Evolutionary conservation across 225 moss, liverwort and hornwort species (phyloP), one percentile per base, ranked within the genome.

Genomic region (Pleurozium schreberi): DNA sequence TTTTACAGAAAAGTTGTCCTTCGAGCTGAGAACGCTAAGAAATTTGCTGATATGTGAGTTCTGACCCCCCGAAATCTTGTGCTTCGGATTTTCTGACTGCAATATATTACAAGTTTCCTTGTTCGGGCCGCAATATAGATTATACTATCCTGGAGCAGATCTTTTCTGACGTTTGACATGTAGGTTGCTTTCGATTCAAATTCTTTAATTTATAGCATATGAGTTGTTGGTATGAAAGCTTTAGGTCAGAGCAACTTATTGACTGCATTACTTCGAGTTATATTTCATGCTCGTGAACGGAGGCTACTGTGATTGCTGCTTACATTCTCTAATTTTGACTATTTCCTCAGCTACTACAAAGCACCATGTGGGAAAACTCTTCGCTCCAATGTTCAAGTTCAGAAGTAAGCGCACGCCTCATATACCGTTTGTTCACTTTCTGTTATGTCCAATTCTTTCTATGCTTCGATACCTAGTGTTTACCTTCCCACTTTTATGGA

Each of bases 11-110:
- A 92, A 90, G 92, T 97, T 69, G 92, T 96, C 53, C 90, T 97
- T 76, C 94, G 97, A 82, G 91, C 88, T 25, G 93, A 96, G 84
- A 92, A 93, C 66, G 92, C 95, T 23, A 89, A 94, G 75, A 94
- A 90, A 88, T 97, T 97, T 87, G 96, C 95, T 70, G 97, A 97
- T 50, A 92, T 95, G 96, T 97, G 91, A 87, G 95, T 88, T 38
- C 23, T 25, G 55, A 79, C 45, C 64, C 49, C 23, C 53, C 38
- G 8, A 65, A 62, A 23, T 47, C 60, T 59, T 23, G 14, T 59
- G 42, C 75, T 82, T 60, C 33, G 20, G 27, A 67, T 76, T 33
- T 83, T 61, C 45, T 90, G 59, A 36, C 59, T 83, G 80, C 59
- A 61, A 25, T 40, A 55, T 75, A 47, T 60, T 38, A 21, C 26